Evolutionary conservation across 2,329 filamentous ascomycete genomes (phyloP).

Genomic region (Didymella exigua): DNA sequence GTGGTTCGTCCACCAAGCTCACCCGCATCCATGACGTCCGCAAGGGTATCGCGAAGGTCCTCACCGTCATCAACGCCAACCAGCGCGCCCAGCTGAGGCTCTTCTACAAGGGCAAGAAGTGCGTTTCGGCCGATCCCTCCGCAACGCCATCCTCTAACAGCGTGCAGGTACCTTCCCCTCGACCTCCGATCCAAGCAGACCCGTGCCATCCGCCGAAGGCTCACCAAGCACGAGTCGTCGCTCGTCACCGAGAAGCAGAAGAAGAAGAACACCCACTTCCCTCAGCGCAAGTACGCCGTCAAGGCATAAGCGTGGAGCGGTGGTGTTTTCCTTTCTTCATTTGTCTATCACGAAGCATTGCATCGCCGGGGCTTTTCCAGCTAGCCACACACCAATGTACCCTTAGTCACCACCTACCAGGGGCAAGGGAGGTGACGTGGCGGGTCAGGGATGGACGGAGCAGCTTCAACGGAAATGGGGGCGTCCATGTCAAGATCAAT

Average conservation of each 20-base stretch:
- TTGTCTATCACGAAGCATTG: constrained; percentile 50
- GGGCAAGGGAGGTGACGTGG: constrained; percentile 41
- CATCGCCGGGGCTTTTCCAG: constrained; percentile 49
- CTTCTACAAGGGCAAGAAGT: constrained; percentile 99
- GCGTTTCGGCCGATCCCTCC: constrained; percentile 25
- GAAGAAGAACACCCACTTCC: constrained; percentile 96
- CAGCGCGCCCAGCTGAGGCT: constrained; percentile 91
- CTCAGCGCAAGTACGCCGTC: constrained; percentile 97
- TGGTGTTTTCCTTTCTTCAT: constrained; percentile 46
- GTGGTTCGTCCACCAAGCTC: constrained; percentile 91
- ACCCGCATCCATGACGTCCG: constrained; percentile 84
- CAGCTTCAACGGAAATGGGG: constrained; percentile 49
- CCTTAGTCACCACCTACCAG: constrained; percentile 45
- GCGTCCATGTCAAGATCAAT: constrained; percentile 50
- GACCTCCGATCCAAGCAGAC: constrained; percentile 99
- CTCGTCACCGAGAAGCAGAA: constrained; percentile 90
- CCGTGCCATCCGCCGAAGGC: constrained; percentile 92
- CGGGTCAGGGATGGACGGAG: constrained; percentile 39
- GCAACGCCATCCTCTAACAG: constrained; percentile 29
- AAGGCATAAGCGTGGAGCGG: constrained; percentile 68
- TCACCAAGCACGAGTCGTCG: constrained; percentile 88
- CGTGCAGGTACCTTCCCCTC: constrained; percentile 77
- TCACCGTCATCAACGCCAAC: constrained; percentile 99
- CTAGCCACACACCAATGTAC: constrained; percentile 49
- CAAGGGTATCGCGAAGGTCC: constrained; percentile 98